These are phyloP conservation scores for Lactarius indigo DNA, from an alignment of 768 basidiomycete genomes.

Conservation along the genomic window DNA sequence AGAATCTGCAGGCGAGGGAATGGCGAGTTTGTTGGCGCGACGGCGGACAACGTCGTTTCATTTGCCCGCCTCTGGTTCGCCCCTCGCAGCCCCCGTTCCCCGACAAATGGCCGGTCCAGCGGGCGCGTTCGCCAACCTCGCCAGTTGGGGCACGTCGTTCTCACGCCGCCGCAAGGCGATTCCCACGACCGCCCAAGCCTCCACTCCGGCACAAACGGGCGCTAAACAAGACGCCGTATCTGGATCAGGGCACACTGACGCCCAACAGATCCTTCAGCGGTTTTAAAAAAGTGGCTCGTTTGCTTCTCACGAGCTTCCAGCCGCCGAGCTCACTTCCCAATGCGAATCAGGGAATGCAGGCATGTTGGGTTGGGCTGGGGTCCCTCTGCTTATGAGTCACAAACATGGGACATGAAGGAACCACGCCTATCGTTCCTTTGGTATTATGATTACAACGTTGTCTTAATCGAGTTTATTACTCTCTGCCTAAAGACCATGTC, in stretches of 20 bases:
- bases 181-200: neutral
- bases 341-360: neutral
- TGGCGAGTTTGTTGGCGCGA: slow-evolving; percentile 44
- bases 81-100: slow-evolving; percentile 30
- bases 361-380: neutral
- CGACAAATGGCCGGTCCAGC: slow-evolving; percentile 26
- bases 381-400: neutral
- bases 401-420: neutral
- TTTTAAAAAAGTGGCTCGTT: neutral
- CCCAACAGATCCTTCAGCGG: slow-evolving; percentile 11
- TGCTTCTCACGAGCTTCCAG: neutral
- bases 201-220: neutral
- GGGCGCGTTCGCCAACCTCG: slow-evolving; percentile 32
- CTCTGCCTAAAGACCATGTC: neutral
- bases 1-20: slow-evolving; percentile 59
- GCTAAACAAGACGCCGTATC: neutral
- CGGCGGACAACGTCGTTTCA: slow-evolving; percentile 62
- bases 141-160: slow-evolving; percentile 27
- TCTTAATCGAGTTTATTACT: neutral
- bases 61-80: slow-evolving; percentile 36
- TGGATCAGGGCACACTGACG: neutral
- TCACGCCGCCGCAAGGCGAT: slow-evolving; percentile 20
- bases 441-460: neutral
- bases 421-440: neutral
- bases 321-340: neutral